Conservation (phyloP, 441 rosid genomes). For the Oxalis stricta region DNA sequence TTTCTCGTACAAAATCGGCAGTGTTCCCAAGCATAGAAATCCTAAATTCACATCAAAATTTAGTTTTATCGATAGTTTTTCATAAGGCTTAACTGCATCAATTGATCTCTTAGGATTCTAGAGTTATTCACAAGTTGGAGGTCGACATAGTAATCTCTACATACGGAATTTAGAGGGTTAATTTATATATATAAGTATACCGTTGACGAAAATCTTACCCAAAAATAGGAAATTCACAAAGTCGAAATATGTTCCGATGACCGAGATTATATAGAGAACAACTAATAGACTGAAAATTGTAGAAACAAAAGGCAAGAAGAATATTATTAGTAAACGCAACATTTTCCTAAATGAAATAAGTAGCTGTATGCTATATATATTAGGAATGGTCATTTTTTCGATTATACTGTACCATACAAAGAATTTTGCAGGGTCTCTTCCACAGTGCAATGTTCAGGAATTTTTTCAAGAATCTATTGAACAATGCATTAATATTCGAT, state of each 20-base stretch:
- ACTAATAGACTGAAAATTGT: constrained; percentile 32
- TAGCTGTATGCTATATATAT: too few relatives aligned
- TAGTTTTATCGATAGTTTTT: too few relatives aligned
- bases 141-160: too few relatives aligned
- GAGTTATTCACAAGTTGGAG: too few relatives aligned
- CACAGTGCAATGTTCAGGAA: constrained; percentile 45
- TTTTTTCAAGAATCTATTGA: constrained; percentile 26
- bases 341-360: neutral
- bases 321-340: neutral
- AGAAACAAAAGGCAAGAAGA: neutral
- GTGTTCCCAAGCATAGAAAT: constrained; percentile 33
- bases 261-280: constrained; percentile 42
- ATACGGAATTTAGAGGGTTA: neutral
- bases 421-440: constrained; percentile 44
- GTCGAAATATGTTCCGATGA: constrained; percentile 55
- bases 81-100: too few relatives aligned
- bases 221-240: constrained; percentile 59
- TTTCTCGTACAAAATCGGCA: constrained; percentile 51
- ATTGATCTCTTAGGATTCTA: too few relatives aligned
- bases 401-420: constrained; percentile 24
- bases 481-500: constrained; percentile 21
- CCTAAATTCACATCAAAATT: constrained; percentile 16
- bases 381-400: too few relatives aligned
- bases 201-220: constrained; percentile 32
- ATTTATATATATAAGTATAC: neutral